These are phyloP conservation scores for Sicyos baderoa DNA, from an alignment of 306 rosid species.

Conservation along the genomic window DNA sequence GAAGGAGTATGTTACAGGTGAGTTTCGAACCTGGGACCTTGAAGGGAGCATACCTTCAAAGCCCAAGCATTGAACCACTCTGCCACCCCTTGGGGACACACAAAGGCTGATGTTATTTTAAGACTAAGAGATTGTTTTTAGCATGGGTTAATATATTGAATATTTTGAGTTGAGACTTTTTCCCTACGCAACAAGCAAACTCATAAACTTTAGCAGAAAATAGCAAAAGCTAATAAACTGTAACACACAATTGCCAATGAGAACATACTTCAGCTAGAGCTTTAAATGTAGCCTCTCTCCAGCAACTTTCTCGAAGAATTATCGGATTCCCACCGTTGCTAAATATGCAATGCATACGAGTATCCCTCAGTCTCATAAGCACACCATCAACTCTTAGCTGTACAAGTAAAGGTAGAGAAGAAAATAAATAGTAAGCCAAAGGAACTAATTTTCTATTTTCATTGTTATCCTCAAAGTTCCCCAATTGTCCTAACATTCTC, in stretches of 20 bases:
- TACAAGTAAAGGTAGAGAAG: conserved; percentile 20
- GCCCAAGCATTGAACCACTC: too few relatives aligned
- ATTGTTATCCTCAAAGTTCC: not conserved
- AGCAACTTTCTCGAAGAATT: conserved; percentile 79
- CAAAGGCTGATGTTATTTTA: not conserved
- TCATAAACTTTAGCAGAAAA: conserved; percentile 24
- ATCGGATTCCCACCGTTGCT: conserved; percentile 43
- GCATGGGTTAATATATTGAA: not conserved
- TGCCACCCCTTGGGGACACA: too few relatives aligned
- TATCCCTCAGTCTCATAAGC: conserved; percentile 84
- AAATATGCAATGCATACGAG: conserved; percentile 84
- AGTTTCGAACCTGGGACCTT: too few relatives aligned
- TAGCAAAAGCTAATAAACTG: too few relatives aligned
- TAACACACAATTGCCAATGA: not conserved
- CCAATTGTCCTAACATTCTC: not conserved
- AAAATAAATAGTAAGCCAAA: not conserved
- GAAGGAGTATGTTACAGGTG: too few relatives aligned
- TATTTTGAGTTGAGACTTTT: not conserved
- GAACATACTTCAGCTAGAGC: conserved; percentile 66
- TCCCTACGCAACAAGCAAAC: not conserved
- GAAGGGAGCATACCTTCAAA: too few relatives aligned
- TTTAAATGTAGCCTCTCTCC: conserved; percentile 90
- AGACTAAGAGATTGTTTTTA: not conserved
- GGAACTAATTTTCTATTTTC: not conserved
- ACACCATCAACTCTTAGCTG: conserved; percentile 99